Conservation (phyloP, 805 yeast species). For the Crinitomyces ghanaensis region DNA sequence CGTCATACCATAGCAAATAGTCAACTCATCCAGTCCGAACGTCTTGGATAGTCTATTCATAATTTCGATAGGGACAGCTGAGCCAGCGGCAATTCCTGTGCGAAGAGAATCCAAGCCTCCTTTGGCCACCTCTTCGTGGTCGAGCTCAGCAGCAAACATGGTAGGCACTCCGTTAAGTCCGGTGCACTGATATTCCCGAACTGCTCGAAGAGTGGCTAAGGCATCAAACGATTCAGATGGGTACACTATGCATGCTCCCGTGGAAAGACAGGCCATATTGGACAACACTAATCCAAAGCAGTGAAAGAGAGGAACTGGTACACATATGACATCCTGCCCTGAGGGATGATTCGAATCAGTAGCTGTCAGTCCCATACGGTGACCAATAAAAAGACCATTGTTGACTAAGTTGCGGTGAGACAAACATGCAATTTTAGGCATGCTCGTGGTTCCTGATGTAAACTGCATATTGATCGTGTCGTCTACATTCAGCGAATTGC, state of each 20-base stretch:
- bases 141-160: slow-evolving; percentile 23
- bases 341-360: slow-evolving; percentile 13
- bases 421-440: slow-evolving; percentile 21
- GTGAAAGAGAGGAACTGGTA: slow-evolving; percentile 25
- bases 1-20: slow-evolving; percentile 26
- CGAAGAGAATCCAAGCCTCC: slow-evolving; percentile 19
- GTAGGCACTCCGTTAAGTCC: slow-evolving; percentile 24
- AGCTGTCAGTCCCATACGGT: slow-evolving; percentile 18
- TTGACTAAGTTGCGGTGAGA: slow-evolving; percentile 21
- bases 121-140: slow-evolving; percentile 14
- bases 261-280: slow-evolving; percentile 17
- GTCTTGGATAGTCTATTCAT: slow-evolving; percentile 15
- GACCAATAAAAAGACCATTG: slow-evolving; percentile 20
- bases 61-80: slow-evolving; percentile 23
- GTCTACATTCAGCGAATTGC: no score
- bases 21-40: slow-evolving; percentile 17
- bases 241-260: slow-evolving; percentile 20
- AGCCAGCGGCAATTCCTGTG: slow-evolving; percentile 25
- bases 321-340: slow-evolving; percentile 20
- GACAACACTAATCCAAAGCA: slow-evolving; percentile 24
- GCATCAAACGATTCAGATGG: slow-evolving; percentile 21
- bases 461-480: slow-evolving; percentile 24
- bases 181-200: slow-evolving; percentile 18
- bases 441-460: slow-evolving; percentile 24
- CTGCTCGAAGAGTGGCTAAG: slow-evolving; percentile 14